Base-by-base conservation (phyloP, 768 basidiomycete genomes). In the Melanogaster broomeanus region DNA sequence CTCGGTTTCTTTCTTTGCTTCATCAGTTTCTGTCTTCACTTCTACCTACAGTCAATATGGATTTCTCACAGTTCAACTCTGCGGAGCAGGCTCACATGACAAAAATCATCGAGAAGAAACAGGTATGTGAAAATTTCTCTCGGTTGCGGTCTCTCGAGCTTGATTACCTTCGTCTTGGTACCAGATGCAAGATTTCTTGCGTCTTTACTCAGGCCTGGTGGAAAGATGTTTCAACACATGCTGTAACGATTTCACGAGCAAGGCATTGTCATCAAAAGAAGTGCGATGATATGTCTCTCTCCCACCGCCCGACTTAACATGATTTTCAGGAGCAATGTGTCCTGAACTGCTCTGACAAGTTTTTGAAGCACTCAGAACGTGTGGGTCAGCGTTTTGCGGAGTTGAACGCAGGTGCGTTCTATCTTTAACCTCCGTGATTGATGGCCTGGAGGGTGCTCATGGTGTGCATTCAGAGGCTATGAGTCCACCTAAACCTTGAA, bases 151-250 rank as follows among this genome's bases (percentile, higher is more conserved):
- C 40, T 43, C 11, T 19, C 34, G n/a, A 45, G 38, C 48, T 24
- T 55, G 37, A 55, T 38, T 40, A 31, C 8, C 35, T 28, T 37
- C 19, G 49, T 37, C 52, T 34, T 12, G 18, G 10, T 45, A 19
- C 41, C 66, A 98, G 95, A 96, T 99, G 94, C 92, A 96, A 79
- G 96, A 98, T 77, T 98, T 99, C 65, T 78, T 99, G 78, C 82
- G 80, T 65, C 87, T 98, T 72, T 98, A 99, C 73, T 90, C 93
- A 21, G 88, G 85, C 65, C 81, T 99, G 49, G 93, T 95, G 28
- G 96, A 98, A 69, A 86, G 91, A 61, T 99, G 96, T 71, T 99
- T 99, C 81, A 93, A 78, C 61, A 78, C 90, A 13, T 99, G 96
- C 69, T 88, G 88, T 63, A 95, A 95, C 68, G 96, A 99, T 68